These are phyloP conservation scores for Apocynum venetum DNA, from an alignment of 257 asterid genomes.

Conservation along the genomic window DNA sequence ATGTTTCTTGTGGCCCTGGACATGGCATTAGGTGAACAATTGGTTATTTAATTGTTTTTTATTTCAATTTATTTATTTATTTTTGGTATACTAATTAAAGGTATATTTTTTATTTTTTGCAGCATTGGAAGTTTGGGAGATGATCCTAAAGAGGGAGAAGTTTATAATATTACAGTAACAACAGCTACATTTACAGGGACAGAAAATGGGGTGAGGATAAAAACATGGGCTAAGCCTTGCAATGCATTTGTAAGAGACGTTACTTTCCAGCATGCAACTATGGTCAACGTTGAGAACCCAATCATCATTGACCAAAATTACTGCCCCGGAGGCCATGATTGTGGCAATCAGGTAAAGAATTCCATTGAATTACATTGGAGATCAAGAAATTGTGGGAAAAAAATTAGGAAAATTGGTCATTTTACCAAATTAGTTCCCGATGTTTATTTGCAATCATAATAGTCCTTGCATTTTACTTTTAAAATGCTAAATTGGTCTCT, in stretches of 20 bases:
- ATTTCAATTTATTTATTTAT: not conserved
- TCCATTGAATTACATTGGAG: too few species aligned
- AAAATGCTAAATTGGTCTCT: too few species aligned
- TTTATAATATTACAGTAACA: slow-evolving; percentile 41
- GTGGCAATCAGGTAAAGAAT: not conserved
- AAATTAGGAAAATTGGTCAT: too few species aligned
- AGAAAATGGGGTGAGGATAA: slow-evolving; percentile 48
- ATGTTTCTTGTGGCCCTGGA: slow-evolving; percentile 12
- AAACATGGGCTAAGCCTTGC: slow-evolving; percentile 56
- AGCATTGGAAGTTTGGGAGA: slow-evolving; percentile 59
- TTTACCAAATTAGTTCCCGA: too few species aligned
- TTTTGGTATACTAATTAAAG: too few species aligned
- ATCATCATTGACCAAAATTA: slow-evolving; percentile 9
- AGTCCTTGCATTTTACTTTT: too few species aligned
- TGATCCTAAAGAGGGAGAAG: slow-evolving; percentile 39
- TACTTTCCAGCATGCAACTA: slow-evolving; percentile 33
- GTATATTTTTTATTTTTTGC: not conserved
- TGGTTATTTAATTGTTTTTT: not conserved
- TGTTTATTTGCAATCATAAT: too few species aligned
- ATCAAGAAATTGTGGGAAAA: too few species aligned
- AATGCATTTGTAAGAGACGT: slow-evolving; percentile 33
- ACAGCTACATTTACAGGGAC: slow-evolving; percentile 37
- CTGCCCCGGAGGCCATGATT: not conserved
- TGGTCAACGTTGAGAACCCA: slow-evolving; percentile 34
- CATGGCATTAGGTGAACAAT: not conserved